Evolutionary conservation across 257 asterid genomes (phyloP).

Genomic region (Petunia axillaris): DNA sequence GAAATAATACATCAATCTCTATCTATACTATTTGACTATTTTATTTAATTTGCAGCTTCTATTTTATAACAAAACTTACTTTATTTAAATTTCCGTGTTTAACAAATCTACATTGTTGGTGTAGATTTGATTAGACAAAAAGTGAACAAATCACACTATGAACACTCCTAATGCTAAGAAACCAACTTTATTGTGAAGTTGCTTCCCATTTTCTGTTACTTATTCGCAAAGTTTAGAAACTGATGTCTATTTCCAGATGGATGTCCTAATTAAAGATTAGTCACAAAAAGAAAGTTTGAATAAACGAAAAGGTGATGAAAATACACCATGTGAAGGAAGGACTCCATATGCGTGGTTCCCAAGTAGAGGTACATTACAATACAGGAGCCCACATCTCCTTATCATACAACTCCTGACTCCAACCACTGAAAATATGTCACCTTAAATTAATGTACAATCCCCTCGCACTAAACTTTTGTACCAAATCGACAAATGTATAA

Average conservation of each 20-base stretch:
- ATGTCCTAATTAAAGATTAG: background rate
- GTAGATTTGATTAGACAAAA: too few relatives aligned
- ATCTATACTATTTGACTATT: too few relatives aligned
- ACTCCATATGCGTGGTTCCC: constrained; percentile 38
- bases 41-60: too few relatives aligned
- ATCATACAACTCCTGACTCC: background rate
- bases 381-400: background rate
- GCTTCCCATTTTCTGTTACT: too few relatives aligned
- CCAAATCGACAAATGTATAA: background rate
- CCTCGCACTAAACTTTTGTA: background rate
- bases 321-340: background rate
- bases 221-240: background rate
- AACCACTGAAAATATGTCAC: constrained; percentile 4
- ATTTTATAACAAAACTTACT: too few relatives aligned
- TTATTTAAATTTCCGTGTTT: too few relatives aligned
- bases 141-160: too few relatives aligned
- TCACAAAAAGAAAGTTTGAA: background rate
- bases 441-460: too few relatives aligned
- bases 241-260: background rate
- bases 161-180: too few relatives aligned
- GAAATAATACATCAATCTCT: too few relatives aligned
- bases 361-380: constrained; percentile 31
- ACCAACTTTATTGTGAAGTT: too few relatives aligned
- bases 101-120: too few relatives aligned
- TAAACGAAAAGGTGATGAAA: background rate